A percentile compares a stretch with the other conserved stretches of the same genome.
phyloP scores from a whole-genome alignment of 2,329 filamentous ascomycete species.

The Chaetomium strumarium region DNA sequence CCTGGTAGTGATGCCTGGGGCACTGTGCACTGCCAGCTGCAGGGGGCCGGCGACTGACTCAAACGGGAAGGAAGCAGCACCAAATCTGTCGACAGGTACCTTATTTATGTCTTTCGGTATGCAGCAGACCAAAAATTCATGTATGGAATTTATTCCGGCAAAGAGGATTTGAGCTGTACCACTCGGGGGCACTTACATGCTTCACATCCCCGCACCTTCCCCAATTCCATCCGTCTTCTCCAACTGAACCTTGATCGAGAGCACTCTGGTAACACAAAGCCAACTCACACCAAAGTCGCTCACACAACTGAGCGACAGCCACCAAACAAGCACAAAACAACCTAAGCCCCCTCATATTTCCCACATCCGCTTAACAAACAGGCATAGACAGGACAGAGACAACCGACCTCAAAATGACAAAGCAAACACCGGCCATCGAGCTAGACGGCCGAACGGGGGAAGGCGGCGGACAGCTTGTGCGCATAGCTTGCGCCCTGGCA shows the following conservation, averaged over 20 bases:
- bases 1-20: neutral
- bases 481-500: constrained; percentile 50
- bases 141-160: too few species aligned
- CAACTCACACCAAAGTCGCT: too few species aligned
- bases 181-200: too few species aligned
- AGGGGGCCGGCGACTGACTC: constrained; percentile 10
- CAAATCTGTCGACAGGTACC: neutral
- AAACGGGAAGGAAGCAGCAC: neutral
- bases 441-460: constrained; percentile 55
- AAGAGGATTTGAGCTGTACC: too few species aligned
- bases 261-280: too few species aligned
- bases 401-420: neutral
- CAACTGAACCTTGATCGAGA: too few species aligned
- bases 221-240: too few species aligned
- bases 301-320: too few species aligned
- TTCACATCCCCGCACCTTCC: too few species aligned
- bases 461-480: constrained; percentile 56
- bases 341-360: neutral
- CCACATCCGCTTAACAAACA: neutral
- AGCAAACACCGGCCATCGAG: constrained; percentile 31
- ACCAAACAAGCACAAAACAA: too few species aligned
- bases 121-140: too few species aligned
- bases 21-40: neutral
- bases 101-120: neutral
- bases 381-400: neutral